Conservation (phyloP, 768 basidiomycete genomes). For the Agrocybe chaxingu region DNA sequence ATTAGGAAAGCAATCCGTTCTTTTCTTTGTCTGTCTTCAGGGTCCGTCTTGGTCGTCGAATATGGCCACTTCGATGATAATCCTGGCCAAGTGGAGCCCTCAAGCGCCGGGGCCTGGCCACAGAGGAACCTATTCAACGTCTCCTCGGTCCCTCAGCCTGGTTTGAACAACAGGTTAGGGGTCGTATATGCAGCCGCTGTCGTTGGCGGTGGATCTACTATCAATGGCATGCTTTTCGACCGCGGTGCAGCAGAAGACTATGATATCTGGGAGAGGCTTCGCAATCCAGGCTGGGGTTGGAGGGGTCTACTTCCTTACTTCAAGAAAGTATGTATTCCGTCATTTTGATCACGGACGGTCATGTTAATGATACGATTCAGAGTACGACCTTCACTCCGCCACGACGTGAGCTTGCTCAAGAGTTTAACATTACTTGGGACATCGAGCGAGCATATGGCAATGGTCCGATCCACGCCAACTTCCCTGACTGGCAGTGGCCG, state of each 20-base stretch:
- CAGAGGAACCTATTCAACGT: too few species aligned
- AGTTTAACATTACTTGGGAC: too few species aligned
- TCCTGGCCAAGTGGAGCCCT: too few species aligned
- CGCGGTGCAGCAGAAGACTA: constrained; percentile 29
- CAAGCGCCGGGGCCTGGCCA: too few species aligned
- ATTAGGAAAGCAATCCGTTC: too few species aligned
- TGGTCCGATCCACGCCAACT: too few species aligned
- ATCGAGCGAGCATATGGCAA: too few species aligned
- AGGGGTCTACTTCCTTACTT: constrained; percentile 16
- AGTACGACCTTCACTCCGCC: neutral
- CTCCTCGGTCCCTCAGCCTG: too few species aligned
- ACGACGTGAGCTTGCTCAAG: too few species aligned
- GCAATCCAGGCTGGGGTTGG: constrained; percentile 33
- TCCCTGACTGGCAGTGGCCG: too few species aligned
- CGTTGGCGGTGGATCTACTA: constrained; percentile 24
- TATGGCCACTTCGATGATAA: neutral
- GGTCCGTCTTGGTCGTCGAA: constrained; percentile 1
- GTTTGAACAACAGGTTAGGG: too few species aligned
- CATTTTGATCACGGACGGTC: neutral
- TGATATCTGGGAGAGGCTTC: constrained; percentile 24
- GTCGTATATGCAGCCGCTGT: constrained; percentile 19
- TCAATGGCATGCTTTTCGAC: constrained; percentile 26
- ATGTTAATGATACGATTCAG: neutral
- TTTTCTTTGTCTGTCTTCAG: too few species aligned
- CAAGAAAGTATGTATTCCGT: neutral